Conservation (phyloP, 2,329 filamentous ascomycete species). For the Escovopsis sp. region DNA sequence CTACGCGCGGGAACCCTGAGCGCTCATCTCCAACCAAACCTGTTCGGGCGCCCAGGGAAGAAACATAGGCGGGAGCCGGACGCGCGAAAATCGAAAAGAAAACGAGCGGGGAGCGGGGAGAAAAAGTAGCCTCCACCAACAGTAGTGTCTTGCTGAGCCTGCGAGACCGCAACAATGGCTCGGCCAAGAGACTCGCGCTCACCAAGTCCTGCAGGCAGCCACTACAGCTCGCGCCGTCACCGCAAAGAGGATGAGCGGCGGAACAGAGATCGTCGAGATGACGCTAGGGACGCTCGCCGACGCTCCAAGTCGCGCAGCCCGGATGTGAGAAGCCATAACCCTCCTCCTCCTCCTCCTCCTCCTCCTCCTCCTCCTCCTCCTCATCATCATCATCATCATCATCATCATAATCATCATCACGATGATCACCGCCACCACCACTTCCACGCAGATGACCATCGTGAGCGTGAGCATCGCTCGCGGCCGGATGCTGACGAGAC, state of each 20-base stretch:
- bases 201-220: constrained; percentile 88
- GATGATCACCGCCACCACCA: no score
- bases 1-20: no score
- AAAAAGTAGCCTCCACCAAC: constrained; percentile 26
- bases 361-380: no score
- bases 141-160: constrained; percentile 26
- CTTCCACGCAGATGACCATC: not conserved
- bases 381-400: not conserved
- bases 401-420: no score
- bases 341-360: no score
- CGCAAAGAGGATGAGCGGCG: constrained; percentile 47
- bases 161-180: constrained; percentile 37
- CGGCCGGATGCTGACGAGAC: constrained; percentile 25
- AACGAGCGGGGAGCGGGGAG: not conserved
- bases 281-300: constrained; percentile 36
- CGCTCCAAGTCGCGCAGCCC: constrained; percentile 48
- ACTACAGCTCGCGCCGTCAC: constrained; percentile 55
- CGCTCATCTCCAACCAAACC: no score
- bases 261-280: constrained; percentile 35
- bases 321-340: constrained; percentile 40
- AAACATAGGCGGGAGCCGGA: no score
- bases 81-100: not conserved
- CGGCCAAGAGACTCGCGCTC: constrained; percentile 60
- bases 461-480: not conserved
- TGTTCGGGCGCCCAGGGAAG: no score